Percentiles rank a stretch among this genome's conserved stretches.
Conservation (phyloP, 2,329 filamentous ascomycete species). For the Penicillium palitans region DNA sequence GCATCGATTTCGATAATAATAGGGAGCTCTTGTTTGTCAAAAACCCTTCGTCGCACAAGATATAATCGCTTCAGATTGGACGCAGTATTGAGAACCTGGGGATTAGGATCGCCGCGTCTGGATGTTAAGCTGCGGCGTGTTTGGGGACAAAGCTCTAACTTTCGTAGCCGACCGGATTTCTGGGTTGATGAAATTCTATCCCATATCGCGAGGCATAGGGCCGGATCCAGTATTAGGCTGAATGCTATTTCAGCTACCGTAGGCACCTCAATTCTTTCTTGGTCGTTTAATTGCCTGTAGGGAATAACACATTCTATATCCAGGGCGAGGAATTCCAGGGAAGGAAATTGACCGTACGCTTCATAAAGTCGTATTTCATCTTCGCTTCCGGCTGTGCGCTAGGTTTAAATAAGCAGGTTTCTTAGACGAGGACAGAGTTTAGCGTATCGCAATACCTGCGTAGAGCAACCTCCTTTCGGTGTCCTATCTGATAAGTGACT, state of each 20-base stretch:
- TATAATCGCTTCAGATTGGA: background rate
- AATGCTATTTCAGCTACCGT: background rate
- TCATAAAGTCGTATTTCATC: background rate
- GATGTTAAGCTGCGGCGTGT: background rate
- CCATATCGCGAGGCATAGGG: background rate
- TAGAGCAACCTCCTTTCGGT: too few species aligned
- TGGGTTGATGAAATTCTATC: background rate
- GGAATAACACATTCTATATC: background rate
- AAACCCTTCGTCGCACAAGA: background rate
- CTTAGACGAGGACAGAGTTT: background rate
- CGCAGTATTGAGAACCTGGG: background rate
- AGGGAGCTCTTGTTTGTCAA: background rate
- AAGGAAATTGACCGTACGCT: background rate
- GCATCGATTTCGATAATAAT: background rate
- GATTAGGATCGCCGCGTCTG: background rate
- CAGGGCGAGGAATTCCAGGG: background rate
- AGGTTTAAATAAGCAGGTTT: background rate
- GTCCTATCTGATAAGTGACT: too few species aligned
- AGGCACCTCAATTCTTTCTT: too few species aligned
- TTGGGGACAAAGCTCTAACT: background rate
- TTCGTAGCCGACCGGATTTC: background rate
- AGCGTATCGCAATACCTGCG: background rate
- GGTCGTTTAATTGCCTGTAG: background rate
- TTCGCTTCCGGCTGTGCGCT: background rate
- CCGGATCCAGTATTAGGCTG: background rate